Conservation (phyloP, 2,329 filamentous ascomycete genomes). For the Lecanoromycetidae sp. region DNA sequence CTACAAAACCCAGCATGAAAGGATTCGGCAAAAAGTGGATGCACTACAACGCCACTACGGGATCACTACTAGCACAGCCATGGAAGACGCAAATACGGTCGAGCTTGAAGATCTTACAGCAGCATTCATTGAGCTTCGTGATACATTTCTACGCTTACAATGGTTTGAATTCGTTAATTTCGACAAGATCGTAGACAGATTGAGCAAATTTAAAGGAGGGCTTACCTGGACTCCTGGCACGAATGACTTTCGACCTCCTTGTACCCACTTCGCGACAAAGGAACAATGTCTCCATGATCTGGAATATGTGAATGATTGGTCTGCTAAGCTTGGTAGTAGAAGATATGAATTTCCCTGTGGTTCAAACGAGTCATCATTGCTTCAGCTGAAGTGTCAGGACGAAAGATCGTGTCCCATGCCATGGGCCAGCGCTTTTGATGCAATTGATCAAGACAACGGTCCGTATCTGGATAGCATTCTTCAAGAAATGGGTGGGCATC, state of each 20-base stretch:
- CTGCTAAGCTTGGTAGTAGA: background rate
- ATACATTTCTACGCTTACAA: constrained; percentile 16
- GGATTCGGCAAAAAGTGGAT: background rate
- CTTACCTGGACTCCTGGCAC: background rate
- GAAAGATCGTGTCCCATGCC: background rate
- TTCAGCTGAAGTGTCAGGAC: background rate
- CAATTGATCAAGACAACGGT: background rate
- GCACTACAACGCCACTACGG: background rate
- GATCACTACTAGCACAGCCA: background rate
- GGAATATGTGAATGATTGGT: background rate
- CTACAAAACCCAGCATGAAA: background rate
- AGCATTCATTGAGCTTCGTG: constrained; percentile 9
- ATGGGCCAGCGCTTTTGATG: background rate
- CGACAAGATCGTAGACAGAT: constrained; percentile 17
- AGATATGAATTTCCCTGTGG: background rate
- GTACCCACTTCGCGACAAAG: background rate
- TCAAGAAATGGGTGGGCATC: background rate
- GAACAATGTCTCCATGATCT: background rate
- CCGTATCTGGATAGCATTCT: background rate
- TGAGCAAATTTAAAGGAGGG: constrained; percentile 5
- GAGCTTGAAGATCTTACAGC: background rate
- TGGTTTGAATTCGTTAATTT: constrained; percentile 19
- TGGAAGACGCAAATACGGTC: background rate
- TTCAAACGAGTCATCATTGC: background rate
- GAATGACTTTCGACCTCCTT: background rate